Evolutionary conservation across 306 rosid species (phyloP).

Genomic region (Dryas octopetala): DNA sequence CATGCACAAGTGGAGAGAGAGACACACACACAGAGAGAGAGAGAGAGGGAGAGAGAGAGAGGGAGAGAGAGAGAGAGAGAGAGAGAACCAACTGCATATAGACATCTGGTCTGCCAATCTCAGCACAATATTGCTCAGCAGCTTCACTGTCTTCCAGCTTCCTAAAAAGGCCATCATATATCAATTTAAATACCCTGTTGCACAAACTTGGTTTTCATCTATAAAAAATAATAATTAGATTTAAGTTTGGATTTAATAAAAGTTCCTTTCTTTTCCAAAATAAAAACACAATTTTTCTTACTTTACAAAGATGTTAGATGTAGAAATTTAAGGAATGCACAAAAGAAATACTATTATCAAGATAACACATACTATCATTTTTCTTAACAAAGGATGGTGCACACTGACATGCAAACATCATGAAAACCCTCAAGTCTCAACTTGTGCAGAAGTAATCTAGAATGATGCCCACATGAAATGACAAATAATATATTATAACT

Average conservation of each 20-base stretch:
- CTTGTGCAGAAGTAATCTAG: not conserved
- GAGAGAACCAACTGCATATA: constrained; percentile 81
- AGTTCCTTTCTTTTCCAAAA: too few species aligned
- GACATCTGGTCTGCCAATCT: constrained; percentile 96
- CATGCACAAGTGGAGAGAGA: constrained; percentile 1
- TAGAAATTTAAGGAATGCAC: constrained; percentile 4
- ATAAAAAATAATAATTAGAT: not conserved
- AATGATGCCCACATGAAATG: not conserved
- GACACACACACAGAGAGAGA: too few species aligned
- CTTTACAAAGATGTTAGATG: not conserved
- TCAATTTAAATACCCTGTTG: not conserved
- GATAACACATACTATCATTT: not conserved
- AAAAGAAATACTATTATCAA: not conserved
- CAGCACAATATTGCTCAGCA: constrained; percentile 99
- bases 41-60: too few species aligned
- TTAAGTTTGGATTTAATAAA: too few species aligned
- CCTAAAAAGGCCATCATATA: constrained; percentile 46
- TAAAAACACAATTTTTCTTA: not conserved
- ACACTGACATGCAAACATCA: not conserved
- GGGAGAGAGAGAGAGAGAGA: constrained; percentile 17
- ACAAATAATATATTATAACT: not conserved
- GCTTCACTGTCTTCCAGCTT: constrained; percentile 96
- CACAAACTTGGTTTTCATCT: constrained; percentile 14
- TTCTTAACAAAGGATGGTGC: not conserved
- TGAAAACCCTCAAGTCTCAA: not conserved